Conservation (phyloP, 129 eudicot genomes). For the Tanacetum coccineum region DNA sequence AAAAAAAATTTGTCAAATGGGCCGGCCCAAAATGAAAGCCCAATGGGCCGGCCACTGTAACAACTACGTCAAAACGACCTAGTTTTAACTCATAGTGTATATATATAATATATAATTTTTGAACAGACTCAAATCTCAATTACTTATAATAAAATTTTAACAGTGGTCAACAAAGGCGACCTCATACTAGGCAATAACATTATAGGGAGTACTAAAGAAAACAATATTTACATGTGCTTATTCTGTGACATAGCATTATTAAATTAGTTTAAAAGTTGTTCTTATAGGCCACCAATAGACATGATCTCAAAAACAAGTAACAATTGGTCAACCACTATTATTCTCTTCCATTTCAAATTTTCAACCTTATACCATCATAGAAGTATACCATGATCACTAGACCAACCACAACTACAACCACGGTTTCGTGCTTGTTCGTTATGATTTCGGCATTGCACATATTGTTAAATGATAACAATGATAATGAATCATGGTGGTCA, state of each 20-base stretch:
- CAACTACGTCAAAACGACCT: too few species aligned
- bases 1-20: too few species aligned
- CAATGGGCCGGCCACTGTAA: too few species aligned
- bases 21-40: too few species aligned
- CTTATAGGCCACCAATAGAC: slow-evolving; percentile 40
- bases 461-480: slow-evolving; percentile 16
- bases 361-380: background rate
- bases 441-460: slow-evolving; percentile 37
- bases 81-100: too few species aligned
- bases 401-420: slow-evolving; percentile 13
- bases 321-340: slow-evolving; percentile 14
- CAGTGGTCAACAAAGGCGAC: slow-evolving; percentile 31
- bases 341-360: background rate
- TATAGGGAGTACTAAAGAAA: slow-evolving; percentile 7
- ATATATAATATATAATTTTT: too few species aligned
- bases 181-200: background rate
- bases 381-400: slow-evolving; percentile 19
- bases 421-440: slow-evolving; percentile 35
- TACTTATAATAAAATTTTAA: background rate
- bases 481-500: slow-evolving; percentile 16
- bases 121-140: background rate
- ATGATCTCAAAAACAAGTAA: slow-evolving; percentile 37
- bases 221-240: slow-evolving; percentile 14
- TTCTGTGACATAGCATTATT: background rate
- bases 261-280: slow-evolving; percentile 20